phyloP scores from a whole-genome alignment of 345 rosid species.

The Syzygium aromaticum region DNA sequence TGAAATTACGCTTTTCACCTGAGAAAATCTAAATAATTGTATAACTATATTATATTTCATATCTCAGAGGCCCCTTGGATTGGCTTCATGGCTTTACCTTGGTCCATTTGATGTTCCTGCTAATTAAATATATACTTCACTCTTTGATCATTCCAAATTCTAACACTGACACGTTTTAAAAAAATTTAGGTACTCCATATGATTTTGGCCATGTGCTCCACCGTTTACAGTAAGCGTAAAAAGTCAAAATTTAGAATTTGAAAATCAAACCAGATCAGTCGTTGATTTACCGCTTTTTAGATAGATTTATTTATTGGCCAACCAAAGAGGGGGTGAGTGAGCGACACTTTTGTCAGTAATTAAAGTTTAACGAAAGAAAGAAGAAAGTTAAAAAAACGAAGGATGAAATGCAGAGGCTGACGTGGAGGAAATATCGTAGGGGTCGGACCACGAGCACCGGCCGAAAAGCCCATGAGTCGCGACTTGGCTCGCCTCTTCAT shows the following conservation, averaged over 20 bases:
- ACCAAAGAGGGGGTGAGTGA: not conserved
- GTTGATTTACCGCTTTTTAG: too few relatives aligned
- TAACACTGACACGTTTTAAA: accelerated
- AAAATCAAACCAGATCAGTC: not conserved
- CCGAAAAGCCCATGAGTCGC: not conserved
- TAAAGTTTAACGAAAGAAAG: not conserved
- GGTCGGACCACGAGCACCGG: not conserved
- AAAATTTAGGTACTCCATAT: not conserved
- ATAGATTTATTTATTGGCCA: too few relatives aligned
- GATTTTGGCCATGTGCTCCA: not conserved
- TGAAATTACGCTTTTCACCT: not conserved
- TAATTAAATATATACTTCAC: not conserved
- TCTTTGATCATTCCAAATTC: not conserved
- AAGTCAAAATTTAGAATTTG: not conserved
- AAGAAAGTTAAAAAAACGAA: not conserved
- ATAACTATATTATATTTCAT: not conserved
- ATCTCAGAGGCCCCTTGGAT: not conserved
- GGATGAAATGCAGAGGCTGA: not conserved
- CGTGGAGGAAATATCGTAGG: not conserved
- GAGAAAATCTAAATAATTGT: not conserved
- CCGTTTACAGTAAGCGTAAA: not conserved
- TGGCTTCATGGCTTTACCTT: not conserved
- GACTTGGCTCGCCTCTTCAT: not conserved
- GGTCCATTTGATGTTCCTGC: too few relatives aligned
- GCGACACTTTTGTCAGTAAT: not conserved